A percentile compares a stretch with the other conserved stretches of the same genome.
Conservation (phyloP, 345 rosid genomes). For the Bruguiera sexangula region DNA sequence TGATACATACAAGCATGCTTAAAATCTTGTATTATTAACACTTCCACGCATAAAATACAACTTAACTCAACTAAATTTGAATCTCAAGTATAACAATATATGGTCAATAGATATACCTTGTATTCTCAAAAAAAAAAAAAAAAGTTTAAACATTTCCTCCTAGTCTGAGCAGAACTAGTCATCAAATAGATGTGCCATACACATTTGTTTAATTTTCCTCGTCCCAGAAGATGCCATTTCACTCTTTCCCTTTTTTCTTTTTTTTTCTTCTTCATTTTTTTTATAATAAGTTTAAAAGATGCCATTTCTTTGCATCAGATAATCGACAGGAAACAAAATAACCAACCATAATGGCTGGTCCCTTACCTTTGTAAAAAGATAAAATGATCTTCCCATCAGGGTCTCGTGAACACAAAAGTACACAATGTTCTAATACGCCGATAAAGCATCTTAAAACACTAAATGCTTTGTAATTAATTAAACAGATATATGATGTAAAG, state of each 20-base stretch:
- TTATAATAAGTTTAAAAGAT: background rate
- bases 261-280: background rate
- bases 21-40: too few relatives aligned
- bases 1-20: too few relatives aligned
- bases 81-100: too few relatives aligned
- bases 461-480: conserved; percentile 43
- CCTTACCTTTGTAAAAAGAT: conserved; percentile 38
- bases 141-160: too few relatives aligned
- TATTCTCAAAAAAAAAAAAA: too few relatives aligned
- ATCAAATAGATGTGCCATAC: too few relatives aligned
- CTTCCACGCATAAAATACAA: too few relatives aligned
- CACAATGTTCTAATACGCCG: conserved; percentile 34
- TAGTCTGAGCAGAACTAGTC: too few relatives aligned
- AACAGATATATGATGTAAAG: conserved; percentile 20
- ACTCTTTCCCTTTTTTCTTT: background rate
- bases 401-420: conserved; percentile 21
- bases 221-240: too few relatives aligned
- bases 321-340: conserved; percentile 1
- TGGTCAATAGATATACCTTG: too few relatives aligned
- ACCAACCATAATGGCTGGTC: conserved; percentile 23
- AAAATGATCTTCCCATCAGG: conserved; percentile 14
- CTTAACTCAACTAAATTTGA: too few relatives aligned
- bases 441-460: conserved; percentile 44
- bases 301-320: background rate
- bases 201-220: too few relatives aligned